Evolutionary conservation across 2,329 filamentous ascomycete species (phyloP).

Genomic region (Daldinia sp.): DNA sequence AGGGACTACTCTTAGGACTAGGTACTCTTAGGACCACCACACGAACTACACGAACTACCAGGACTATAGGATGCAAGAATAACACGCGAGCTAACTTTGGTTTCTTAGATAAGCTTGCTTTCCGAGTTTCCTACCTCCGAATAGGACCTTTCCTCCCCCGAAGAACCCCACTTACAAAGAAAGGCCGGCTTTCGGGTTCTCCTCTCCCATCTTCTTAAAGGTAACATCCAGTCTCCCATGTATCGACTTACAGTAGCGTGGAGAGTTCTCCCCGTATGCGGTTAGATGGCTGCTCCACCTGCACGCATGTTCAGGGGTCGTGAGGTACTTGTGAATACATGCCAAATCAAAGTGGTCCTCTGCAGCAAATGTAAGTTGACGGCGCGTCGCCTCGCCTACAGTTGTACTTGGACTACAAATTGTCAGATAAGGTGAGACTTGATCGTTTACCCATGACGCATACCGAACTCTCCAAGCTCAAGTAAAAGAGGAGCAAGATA

Average conservation of each 20-base stretch:
- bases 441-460: constrained; percentile 25
- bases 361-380: constrained; percentile 18
- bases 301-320: constrained; percentile 35
- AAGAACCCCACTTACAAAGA: constrained; percentile 26
- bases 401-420: constrained; percentile 18
- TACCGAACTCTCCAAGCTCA: constrained; percentile 22
- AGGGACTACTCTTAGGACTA: no score
- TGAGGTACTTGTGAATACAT: constrained; percentile 37
- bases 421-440: constrained; percentile 30
- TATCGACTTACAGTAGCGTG: constrained; percentile 8
- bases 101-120: constrained; percentile 25
- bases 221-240: constrained; percentile 5
- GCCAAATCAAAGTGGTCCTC: constrained; percentile 11
- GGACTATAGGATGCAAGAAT: no score
- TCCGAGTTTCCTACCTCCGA: constrained; percentile 34
- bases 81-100: constrained; percentile 25
- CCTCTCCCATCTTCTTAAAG: constrained; percentile 12
- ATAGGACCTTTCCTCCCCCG: constrained; percentile 26
- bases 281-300: constrained; percentile 36
- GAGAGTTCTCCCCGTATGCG: constrained; percentile 27
- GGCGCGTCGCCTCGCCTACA: constrained; percentile 17
- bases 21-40: no score
- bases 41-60: no score
- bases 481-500: constrained; percentile 24
- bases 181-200: constrained; percentile 33